Base-by-base conservation (phyloP, 768 basidiomycete species). In the Tulasnella sp. region DNA sequence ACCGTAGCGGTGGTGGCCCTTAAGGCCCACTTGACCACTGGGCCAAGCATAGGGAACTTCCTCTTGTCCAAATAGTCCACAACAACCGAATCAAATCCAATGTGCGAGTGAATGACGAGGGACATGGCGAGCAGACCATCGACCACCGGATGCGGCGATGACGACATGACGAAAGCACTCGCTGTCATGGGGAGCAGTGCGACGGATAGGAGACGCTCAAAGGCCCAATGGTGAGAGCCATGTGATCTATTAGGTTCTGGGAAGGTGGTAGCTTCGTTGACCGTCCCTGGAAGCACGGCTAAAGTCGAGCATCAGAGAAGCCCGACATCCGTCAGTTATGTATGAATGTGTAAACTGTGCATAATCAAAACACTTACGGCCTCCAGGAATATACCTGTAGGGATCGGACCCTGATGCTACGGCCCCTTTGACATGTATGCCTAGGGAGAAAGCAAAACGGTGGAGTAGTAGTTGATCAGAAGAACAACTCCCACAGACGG, bases 221-320 rank as follows among this genome's bases (percentile, higher is more conserved):
- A 98, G 1, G 92, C 84, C 82, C 82, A 83, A 72, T 82, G 94
- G 72, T 96, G 84, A 1, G 92, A 92, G 51, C 96, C 94, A 66
- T 93, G 87, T 1, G 80, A 71, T 68, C 80, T 84, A 60, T 80
- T 85, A 3, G 92, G 80, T 3, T 83, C 70, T 21, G 94, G 93
- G 75, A 94, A 97, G 8, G 82, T 74, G 1, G 88, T 92, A 1
- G 93, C 87, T 70, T 99, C 96, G 73, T 99, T 98, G 61, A 92
- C 92, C 29, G 90, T 87, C 52, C 94, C 96, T 69, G 81, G 81
- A 73, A 85, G 80, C 67, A 96, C 80, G 60, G 92, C 92, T 63
- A 31, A n/a, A n/a, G 34, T 38, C 7, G 24, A 60, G 51, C 22
- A 41, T 4, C 21, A 4, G 8, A 12, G 38, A n/a, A n/a, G n/a